Percentiles rank a stretch among this genome's conserved stretches.
Conservation (phyloP, 2,329 filamentous ascomycete species). For the Pseudogymnoascus sp. region DNA sequence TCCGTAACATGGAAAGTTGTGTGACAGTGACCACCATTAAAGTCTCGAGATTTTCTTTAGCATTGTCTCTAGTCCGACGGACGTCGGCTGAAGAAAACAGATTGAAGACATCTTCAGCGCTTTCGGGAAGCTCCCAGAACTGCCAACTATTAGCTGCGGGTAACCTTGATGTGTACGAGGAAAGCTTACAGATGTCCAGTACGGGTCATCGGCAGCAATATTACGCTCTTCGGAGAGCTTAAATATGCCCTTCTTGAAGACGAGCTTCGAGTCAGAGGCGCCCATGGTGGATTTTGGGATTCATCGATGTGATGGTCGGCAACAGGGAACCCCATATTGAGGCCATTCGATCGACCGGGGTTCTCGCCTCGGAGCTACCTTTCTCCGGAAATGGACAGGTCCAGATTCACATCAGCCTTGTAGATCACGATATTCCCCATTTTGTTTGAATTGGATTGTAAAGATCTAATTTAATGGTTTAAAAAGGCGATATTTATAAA, state of each 20-base stretch:
- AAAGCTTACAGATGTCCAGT: conserved; percentile 76
- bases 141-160: conserved; percentile 30
- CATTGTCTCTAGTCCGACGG: conserved; percentile 75
- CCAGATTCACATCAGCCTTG: conserved; percentile 2
- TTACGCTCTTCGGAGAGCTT: conserved; percentile 83
- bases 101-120: conserved; percentile 92
- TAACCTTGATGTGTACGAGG: conserved; percentile 19
- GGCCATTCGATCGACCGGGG: conserved; percentile 1
- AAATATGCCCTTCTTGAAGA: conserved; percentile 98
- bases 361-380: conserved; percentile 6
- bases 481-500: not conserved
- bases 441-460: not conserved
- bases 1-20: conserved; percentile 70
- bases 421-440: conserved; percentile 6
- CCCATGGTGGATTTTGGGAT: conserved; percentile 54
- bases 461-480: not conserved
- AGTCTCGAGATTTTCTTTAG: conserved; percentile 82
- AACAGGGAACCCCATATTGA: conserved; percentile 5
- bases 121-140: conserved; percentile 98
- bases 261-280: conserved; percentile 95
- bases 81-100: conserved; percentile 86
- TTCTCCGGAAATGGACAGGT: conserved; percentile 1
- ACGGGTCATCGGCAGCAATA: conserved; percentile 79
- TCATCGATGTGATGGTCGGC: not conserved
- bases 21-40: conserved; percentile 77